Conservation (phyloP, 257 asterid species). For the Oldenlandia corymbosa region DNA sequence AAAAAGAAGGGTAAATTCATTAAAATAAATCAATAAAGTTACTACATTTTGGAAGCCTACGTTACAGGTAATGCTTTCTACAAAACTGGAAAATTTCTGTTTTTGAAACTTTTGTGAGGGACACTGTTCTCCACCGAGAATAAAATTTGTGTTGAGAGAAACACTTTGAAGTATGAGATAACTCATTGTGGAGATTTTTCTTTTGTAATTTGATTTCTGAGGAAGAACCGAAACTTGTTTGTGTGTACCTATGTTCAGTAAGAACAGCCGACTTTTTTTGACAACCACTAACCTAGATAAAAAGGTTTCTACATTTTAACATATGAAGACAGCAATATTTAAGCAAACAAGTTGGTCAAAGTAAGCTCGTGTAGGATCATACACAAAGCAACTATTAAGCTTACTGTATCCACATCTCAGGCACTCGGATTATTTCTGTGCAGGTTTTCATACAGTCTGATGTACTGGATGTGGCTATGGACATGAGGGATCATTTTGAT, state of each 20-base stretch:
- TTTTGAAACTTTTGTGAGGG: background rate
- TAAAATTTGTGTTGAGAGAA: background rate
- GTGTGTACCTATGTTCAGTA: no score
- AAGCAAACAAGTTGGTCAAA: background rate
- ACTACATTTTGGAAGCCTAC: background rate
- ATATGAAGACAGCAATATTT: background rate
- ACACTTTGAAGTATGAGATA: no score
- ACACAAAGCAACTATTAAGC: background rate
- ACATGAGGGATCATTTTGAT: slow-evolving; percentile 77
- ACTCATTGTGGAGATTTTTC: background rate
- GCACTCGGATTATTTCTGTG: slow-evolving; percentile 13
- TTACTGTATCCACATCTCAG: background rate
- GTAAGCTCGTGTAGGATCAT: slow-evolving; percentile 6
- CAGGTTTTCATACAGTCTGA: slow-evolving; percentile 91
- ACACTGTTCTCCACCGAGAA: background rate
- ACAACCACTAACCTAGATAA: no score
- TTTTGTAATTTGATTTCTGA: background rate
- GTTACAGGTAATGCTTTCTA: background rate
- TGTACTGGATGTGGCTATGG: slow-evolving; percentile 70
- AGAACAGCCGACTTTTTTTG: background rate
- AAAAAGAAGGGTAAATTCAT: no score
- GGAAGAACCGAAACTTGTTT: background rate
- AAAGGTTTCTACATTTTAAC: no score
- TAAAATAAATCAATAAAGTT: background rate
- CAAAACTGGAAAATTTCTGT: background rate